Base-by-base conservation (phyloP, 441 rosid genomes). In the Pelargonium cotyledonis region DNA sequence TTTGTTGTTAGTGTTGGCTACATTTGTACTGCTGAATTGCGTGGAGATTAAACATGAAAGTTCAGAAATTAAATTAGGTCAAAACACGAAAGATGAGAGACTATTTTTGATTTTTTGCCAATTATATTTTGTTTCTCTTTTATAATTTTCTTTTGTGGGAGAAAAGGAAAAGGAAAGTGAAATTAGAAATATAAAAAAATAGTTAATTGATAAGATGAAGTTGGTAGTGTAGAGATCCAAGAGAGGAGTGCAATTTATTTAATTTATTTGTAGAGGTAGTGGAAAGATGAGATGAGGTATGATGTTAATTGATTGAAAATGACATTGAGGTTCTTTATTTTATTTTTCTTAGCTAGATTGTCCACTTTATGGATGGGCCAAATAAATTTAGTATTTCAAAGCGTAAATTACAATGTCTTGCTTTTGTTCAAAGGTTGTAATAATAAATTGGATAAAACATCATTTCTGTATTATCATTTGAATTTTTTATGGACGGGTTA, bases 11-110 rank as follows among this genome's bases (percentile, higher is more conserved):
- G n/a, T n/a, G n/a, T n/a, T n/a, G n/a, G n/a, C n/a, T n/a, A n/a
- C n/a, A n/a, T n/a, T n/a, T n/a, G n/a, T n/a, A n/a, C n/a, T n/a
- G n/a, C n/a, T n/a, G n/a, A n/a, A n/a, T n/a, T n/a, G n/a, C n/a
- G n/a, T n/a, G n/a, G n/a, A n/a, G n/a, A n/a, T 14, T 41, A 3
- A 19, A 41, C 65, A 19, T 55, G 43, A 38, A 74, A 57, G 63
- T 51, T 64, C 73, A 70, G 70, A 60, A 18, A 18, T 15, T 4
- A 16, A 41, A 58, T 18, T 21, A 16, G 3, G 10, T 3, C 6
- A 26, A 49, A 62, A 23, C 5, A 12, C 40, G 21, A 15, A 66
- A 46, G 19, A 0, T 23, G 1, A 23, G 2, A 23, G 26, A 23
- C 26, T 21, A 51, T 61, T 21, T 23, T 23, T 23, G 26, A 2